Evolutionary conservation across 208 protist species (phyloP), one percentile per base, ranked within the genome.

Genomic region (Acanthamoeba sp.): DNA sequence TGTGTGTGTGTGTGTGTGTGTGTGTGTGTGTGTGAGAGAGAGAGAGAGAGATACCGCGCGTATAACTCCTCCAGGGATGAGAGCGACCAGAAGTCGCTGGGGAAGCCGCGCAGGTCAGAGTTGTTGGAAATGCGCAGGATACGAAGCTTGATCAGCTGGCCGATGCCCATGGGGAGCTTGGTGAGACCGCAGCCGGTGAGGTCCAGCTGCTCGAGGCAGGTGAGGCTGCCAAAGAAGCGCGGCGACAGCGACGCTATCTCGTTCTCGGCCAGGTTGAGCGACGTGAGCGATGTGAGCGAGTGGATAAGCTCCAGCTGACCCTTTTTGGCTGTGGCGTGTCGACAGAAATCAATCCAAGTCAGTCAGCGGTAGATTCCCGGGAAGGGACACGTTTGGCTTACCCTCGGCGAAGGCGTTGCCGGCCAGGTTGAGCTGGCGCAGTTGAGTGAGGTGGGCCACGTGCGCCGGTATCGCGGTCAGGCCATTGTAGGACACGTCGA

Each of bases 91-190:
- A 85, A 36, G 42, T 59, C 76, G 16, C n/a, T 38, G 24, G 76
- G 76, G 9, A 85, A 32, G 27, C 27, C 29, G n/a, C 45, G 27
- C 12, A 85, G 40, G 73, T 84, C n/a, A 45, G 76, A 24, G 22
- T 85, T 85, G 24, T 85, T 32, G 42, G 76, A 85, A 4, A 85
- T 7, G 38, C 10, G n/a, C 14, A 85, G 48, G 27, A 85, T 45
- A 45, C 76, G 76, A n/a, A 85, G 76, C 48, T 85, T 85, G 76
- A 27, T 22, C 14, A 85, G 42, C 10, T 85, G 16, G 48, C 12
- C 38, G 48, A 85, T 20, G 45, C 45, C 45, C 24, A 10, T 14
- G 22, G 36, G 42, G 9, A 85, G 14, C 14, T 36, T 32, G 48
- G 22, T 36, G 27, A 85, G 76, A 3, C 29, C 18, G 48, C 76